Conservation (phyloP, 768 basidiomycete genomes). For the Phlebiopsis flavidoalba region DNA sequence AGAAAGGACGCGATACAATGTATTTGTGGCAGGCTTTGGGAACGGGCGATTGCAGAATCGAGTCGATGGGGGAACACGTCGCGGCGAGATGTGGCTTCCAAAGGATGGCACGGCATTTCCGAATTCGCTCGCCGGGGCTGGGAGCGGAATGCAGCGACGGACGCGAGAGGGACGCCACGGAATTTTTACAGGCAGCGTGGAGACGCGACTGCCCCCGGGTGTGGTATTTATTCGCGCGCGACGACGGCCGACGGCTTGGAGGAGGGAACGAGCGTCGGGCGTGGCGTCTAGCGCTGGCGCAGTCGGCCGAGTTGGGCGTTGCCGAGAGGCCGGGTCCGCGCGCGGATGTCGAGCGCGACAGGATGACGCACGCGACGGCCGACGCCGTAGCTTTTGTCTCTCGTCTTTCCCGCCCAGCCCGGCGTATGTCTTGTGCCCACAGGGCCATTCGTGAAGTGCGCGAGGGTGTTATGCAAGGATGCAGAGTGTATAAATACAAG, state of each 20-base stretch:
- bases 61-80: too few species aligned
- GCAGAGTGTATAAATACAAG: not conserved
- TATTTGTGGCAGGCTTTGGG: too few species aligned
- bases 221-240: not conserved
- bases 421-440: too few species aligned
- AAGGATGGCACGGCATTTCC: too few species aligned
- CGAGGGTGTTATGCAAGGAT: not conserved
- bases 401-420: not conserved
- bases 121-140: too few species aligned
- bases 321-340: not conserved
- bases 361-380: slow-evolving; percentile 3
- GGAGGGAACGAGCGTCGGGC: not conserved
- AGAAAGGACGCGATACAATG: too few species aligned
- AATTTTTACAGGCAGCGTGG: not conserved
- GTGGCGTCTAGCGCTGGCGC: not conserved
- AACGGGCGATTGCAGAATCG: too few species aligned
- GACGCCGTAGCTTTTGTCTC: not conserved
- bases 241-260: not conserved
- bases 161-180: not conserved
- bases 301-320: not conserved
- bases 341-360: not conserved
- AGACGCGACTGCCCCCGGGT: not conserved
- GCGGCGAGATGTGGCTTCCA: too few species aligned
- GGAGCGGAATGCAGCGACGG: too few species aligned
- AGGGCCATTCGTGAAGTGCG: not conserved